phyloP scores from a whole-genome alignment of 306 rosid genomes.

The Corylus heterophylla region DNA sequence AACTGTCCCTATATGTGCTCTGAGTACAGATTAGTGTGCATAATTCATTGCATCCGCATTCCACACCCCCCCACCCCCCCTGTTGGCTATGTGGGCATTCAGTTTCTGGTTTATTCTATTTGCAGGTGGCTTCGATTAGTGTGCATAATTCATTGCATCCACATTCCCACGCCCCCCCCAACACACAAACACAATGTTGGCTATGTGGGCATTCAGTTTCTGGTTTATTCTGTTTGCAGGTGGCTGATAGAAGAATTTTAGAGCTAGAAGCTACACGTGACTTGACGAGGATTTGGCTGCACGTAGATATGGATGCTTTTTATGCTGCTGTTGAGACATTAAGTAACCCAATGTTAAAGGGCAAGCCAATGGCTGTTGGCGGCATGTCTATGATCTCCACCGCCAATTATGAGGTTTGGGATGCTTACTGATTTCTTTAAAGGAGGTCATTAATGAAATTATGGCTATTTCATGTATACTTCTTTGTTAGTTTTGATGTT shows the following conservation, averaged over 20 bases:
- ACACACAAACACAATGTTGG: not conserved
- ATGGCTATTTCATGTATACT: not conserved
- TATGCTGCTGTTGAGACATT: slow-evolving; percentile 96
- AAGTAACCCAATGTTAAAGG: slow-evolving; percentile 64
- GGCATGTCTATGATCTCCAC: slow-evolving; percentile 88
- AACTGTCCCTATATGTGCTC: not conserved
- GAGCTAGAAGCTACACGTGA: slow-evolving; percentile 79
- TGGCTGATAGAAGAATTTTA: slow-evolving; percentile 63
- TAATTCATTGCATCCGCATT: not conserved
- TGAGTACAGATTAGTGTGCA: not conserved
- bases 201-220: not conserved
- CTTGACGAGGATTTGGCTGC: slow-evolving; percentile 86
- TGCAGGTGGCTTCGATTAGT: too few species aligned
- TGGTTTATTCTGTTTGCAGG: slow-evolving; percentile 36
- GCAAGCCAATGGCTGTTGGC: slow-evolving; percentile 94
- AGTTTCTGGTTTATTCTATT: too few species aligned
- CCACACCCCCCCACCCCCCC: too few species aligned
- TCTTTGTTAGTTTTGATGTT: slow-evolving; percentile 4
- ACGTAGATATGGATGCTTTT: slow-evolving; percentile 99
- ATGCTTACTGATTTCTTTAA: not conserved
- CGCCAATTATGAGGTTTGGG: slow-evolving; percentile 90
- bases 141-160: too few species aligned
- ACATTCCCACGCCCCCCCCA: too few species aligned
- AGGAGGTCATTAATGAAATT: not conserved
- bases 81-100: too few species aligned